A percentile compares a stretch with the other conserved stretches of the same genome.
phyloP scores from a whole-genome alignment of 1,139 yeast genomes.

The Komagataea norvegica region DNA sequence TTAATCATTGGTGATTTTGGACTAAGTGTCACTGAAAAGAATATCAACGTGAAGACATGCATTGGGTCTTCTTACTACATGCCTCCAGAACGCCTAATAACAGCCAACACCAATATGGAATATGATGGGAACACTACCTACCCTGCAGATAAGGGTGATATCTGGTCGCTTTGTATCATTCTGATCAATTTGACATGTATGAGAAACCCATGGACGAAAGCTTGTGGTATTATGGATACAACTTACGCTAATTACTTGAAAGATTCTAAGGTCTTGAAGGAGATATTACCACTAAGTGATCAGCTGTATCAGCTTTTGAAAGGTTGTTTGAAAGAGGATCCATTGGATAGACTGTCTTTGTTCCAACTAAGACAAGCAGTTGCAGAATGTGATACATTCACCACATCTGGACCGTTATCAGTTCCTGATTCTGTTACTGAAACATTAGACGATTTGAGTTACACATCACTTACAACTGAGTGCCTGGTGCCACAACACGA shows the following conservation, averaged over 20 bases:
- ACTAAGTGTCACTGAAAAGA: conserved; percentile 58
- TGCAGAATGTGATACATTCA: conserved; percentile 17
- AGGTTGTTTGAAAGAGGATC: conserved; percentile 55
- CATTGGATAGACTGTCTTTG: conserved; percentile 56
- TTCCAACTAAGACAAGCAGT: conserved; percentile 35
- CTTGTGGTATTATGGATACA: conserved; percentile 54
- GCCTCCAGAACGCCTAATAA: conserved; percentile 82
- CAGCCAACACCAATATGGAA: conserved; percentile 31
- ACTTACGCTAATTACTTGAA: conserved; percentile 49
- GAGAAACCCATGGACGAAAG: conserved; percentile 89
- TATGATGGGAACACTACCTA: conserved; percentile 7
- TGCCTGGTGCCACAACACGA: conserved; percentile 3
- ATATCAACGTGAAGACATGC: conserved; percentile 67
- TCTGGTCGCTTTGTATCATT: conserved; percentile 85
- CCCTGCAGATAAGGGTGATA: conserved; percentile 78
- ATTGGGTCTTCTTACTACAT: conserved; percentile 87
- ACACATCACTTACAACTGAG: not conserved
- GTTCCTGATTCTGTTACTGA: no score
- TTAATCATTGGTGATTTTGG: conserved; percentile 83
- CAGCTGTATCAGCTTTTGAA: conserved; percentile 55
- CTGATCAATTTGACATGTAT: conserved; percentile 76
- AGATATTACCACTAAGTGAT: conserved; percentile 52
- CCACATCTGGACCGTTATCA: conserved; percentile 21
- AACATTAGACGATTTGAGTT: no score
- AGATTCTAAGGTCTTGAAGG: conserved; percentile 28